Conservation (phyloP, 2,329 filamentous ascomycete genomes). For the Westerdykella ornata region DNA sequence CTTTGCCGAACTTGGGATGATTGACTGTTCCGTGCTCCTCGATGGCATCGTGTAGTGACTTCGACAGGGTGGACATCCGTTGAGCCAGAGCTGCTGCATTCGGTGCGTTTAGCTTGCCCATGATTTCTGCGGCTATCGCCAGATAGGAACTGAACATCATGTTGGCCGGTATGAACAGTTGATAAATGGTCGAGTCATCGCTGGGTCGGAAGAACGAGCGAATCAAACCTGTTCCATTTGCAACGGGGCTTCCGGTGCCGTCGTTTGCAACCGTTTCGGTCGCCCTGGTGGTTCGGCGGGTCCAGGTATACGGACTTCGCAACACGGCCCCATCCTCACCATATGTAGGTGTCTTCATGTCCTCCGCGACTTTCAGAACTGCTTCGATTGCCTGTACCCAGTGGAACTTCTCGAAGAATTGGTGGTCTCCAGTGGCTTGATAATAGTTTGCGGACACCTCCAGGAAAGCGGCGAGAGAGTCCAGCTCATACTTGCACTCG, state of each 20-base stretch:
- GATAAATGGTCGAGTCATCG: slow-evolving; percentile 47
- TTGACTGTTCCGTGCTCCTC: slow-evolving; percentile 39
- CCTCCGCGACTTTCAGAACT: slow-evolving; percentile 41
- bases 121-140: slow-evolving; percentile 47
- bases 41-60: slow-evolving; percentile 41
- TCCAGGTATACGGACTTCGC: slow-evolving; percentile 43
- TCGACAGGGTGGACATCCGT: slow-evolving; percentile 53
- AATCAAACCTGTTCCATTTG: slow-evolving; percentile 44
- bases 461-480: slow-evolving; percentile 48
- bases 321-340: slow-evolving; percentile 41
- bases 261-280: slow-evolving; percentile 50
- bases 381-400: slow-evolving; percentile 44
- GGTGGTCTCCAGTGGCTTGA: slow-evolving; percentile 42
- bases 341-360: slow-evolving; percentile 46
- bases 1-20: slow-evolving; percentile 30
- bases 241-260: slow-evolving; percentile 46
- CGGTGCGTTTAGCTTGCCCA: slow-evolving; percentile 41
- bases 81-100: slow-evolving; percentile 48
- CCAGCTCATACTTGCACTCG: slow-evolving; percentile 51
- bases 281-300: slow-evolving; percentile 39
- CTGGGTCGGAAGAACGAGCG: slow-evolving; percentile 47
- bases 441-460: slow-evolving; percentile 47
- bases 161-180: slow-evolving; percentile 46
- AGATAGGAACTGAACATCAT: slow-evolving; percentile 71
- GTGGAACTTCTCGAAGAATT: slow-evolving; percentile 45